Base-by-base conservation (phyloP, 345 rosid species). In the Gossypium sturtianum region DNA sequence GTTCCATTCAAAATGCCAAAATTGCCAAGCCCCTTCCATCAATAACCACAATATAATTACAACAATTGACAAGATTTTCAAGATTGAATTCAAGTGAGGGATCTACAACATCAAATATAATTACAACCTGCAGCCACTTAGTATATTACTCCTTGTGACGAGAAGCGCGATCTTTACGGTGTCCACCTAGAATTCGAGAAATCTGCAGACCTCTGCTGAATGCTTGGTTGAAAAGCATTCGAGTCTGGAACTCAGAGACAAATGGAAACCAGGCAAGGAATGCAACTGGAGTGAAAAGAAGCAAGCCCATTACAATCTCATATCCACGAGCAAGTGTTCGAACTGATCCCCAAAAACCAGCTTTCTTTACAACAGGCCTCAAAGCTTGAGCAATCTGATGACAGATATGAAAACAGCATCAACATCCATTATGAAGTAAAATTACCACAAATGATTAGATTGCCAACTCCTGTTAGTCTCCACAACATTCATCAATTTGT, bases 231-330 rank as follows among this genome's bases (percentile, higher is more conserved):
- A 96, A 96, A 29, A 96, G 88, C 99, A 96, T 96, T 43, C 99
- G 98, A 11, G 99, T 96, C 79, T 96, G 99, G 76, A 96, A 96
- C 78, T 96, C 99, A 0, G 99, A 93, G 54, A 96, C 98, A 62
- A 96, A 96, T 0, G 98, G 99, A 77, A 96, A 96, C 99, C 99
- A 96, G 2, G 99, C 98, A 52, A 96, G 84, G 88, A 96, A 96
- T 23, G 98, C 98, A 45, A 96, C 98, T 2, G 99, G 99, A 2
- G 99, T 96, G 85, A 96, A 96, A 64, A 96, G 80, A 58, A 93
- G 86, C 83, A 96, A 84, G 9, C 99, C 98, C 94, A 96, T 96
- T 9, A 93, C 82, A 47, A 96, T 82, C 86, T 96, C 99, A 29
- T 89, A 96, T 9, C 98, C 98, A 52, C 99, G 97, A 51, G 99